Conservation (phyloP, 2,329 filamentous ascomycete genomes). For the Sporothrix mexicana region DNA sequence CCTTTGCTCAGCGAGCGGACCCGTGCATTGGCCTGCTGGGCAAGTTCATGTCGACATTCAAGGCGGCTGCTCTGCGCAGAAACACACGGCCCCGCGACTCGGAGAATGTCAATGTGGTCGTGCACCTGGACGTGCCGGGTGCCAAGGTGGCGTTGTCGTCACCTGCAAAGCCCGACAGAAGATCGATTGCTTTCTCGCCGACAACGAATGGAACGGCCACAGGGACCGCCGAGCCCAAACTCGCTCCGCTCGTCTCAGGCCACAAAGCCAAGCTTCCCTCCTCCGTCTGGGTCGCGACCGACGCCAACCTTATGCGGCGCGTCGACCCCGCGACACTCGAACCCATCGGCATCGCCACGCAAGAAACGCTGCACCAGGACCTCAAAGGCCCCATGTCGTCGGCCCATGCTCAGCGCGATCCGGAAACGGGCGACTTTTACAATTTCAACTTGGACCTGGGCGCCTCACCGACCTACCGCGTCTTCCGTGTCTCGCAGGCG, state of each 20-base stretch:
- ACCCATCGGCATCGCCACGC: conserved; percentile 67
- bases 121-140: conserved; percentile 66
- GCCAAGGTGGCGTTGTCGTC: background rate
- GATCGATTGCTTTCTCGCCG: background rate
- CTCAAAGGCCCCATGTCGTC: conserved; percentile 71
- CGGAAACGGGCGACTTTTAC: conserved; percentile 74
- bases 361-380: conserved; percentile 67
- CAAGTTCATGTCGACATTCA: conserved; percentile 71
- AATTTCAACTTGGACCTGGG: conserved; percentile 81
- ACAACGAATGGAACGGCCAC: background rate
- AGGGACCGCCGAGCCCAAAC: background rate
- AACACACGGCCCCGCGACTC: conserved; percentile 40
- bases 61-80: conserved; percentile 33
- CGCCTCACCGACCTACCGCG: conserved; percentile 63
- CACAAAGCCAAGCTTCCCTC: conserved; percentile 52
- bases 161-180: background rate
- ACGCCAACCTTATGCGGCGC: conserved; percentile 62
- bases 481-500: conserved; percentile 67
- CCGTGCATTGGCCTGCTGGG: conserved; percentile 75
- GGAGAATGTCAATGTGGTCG: conserved; percentile 69
- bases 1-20: conserved; percentile 74
- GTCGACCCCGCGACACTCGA: conserved; percentile 75
- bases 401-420: conserved; percentile 75
- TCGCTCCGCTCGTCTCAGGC: conserved; percentile 37
- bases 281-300: conserved; percentile 62